Percentiles rank a stretch among this genome's conserved stretches.
Conservation (phyloP, 2,329 filamentous ascomycete genomes). For the Alternaria brassicicola region DNA sequence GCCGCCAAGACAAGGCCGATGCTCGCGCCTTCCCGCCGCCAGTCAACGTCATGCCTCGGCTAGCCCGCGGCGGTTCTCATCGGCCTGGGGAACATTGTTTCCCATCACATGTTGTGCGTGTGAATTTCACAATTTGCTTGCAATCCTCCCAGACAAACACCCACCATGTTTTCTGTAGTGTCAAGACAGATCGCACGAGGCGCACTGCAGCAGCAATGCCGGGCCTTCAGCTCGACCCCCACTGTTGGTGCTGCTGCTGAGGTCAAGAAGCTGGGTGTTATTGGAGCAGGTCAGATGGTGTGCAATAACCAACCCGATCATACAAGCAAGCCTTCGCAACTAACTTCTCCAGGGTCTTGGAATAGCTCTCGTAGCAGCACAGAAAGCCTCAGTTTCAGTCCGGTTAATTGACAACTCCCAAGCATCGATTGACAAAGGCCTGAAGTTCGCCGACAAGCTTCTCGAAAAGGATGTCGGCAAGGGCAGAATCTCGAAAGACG, state of each 20-base stretch:
- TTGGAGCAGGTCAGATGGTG: slow-evolving; percentile 97
- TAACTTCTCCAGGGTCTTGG: slow-evolving; percentile 74
- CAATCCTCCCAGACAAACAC: neutral
- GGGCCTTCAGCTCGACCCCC: slow-evolving; percentile 71
- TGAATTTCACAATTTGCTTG: neutral
- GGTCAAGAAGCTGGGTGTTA: slow-evolving; percentile 86
- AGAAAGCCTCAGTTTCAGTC: slow-evolving; percentile 82
- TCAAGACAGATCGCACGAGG: slow-evolving; percentile 38
- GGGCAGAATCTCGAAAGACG: slow-evolving; percentile 79
- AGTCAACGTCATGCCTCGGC: slow-evolving; percentile 31
- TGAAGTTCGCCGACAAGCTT: slow-evolving; percentile 93
- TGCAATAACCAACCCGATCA: slow-evolving; percentile 29
- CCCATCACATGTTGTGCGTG: slow-evolving; percentile 25
- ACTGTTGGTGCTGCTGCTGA: slow-evolving; percentile 66
- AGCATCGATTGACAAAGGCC: slow-evolving; percentile 82
- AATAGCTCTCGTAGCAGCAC: slow-evolving; percentile 91
- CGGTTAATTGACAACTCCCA: slow-evolving; percentile 84
- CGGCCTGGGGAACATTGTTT: slow-evolving; percentile 19
- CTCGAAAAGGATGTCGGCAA: slow-evolving; percentile 92
- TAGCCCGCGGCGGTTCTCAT: slow-evolving; percentile 31
- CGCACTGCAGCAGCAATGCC: slow-evolving; percentile 43
- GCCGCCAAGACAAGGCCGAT: slow-evolving; percentile 27
- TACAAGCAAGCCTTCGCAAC: neutral
- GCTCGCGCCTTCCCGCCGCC: slow-evolving; percentile 4
- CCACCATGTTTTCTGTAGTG: slow-evolving; percentile 41